Evolutionary conservation across 1,284 basidiomycete genomes (phyloP).

Genomic region (Leccinum subatratum): DNA sequence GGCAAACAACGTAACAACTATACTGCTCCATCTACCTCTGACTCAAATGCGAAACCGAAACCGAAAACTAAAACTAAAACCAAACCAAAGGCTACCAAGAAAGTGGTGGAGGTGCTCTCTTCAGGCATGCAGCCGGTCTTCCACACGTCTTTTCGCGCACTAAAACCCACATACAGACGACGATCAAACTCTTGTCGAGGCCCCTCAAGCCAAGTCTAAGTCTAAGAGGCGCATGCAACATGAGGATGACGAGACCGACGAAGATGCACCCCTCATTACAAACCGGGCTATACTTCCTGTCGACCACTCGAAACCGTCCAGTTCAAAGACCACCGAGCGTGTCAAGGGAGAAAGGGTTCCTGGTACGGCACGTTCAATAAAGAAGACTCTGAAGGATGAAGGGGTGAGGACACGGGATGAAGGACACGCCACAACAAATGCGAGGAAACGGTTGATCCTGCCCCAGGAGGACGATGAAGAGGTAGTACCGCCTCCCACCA

Average conservation of each 20-base stretch:
- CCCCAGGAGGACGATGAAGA: slow-evolving; percentile 4
- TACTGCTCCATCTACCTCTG: slow-evolving; percentile 4
- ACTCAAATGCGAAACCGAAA: slow-evolving; percentile 8
- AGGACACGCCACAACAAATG: not conserved
- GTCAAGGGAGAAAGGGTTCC: not conserved
- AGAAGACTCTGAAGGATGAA: slow-evolving; percentile 2
- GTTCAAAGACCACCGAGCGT: not conserved
- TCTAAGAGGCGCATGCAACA: slow-evolving; percentile 1
- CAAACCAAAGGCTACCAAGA: slow-evolving; percentile 10
- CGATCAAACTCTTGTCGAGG: slow-evolving; percentile 26
- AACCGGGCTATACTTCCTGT: not conserved
- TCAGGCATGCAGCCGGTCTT: slow-evolving; percentile 16
- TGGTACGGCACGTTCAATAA: not conserved
- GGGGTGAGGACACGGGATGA: not conserved
- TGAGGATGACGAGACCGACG: slow-evolving; percentile 3
- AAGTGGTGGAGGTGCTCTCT: slow-evolving; percentile 8
- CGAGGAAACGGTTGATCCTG: slow-evolving; percentile 7
- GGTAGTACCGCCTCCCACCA: not conserved
- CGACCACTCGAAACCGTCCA: not conserved
- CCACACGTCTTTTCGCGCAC: not conserved
- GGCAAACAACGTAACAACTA: slow-evolving; percentile 2
- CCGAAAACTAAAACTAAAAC: slow-evolving; percentile 8
- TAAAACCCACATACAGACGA: slow-evolving; percentile 23
- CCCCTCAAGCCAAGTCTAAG: slow-evolving; percentile 12
- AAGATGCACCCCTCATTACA: slow-evolving; percentile 5